Evolutionary conservation across 768 basidiomycete genomes (phyloP), one percentile per base, ranked within the genome.

Genomic region (Phanerochaete sordida): DNA sequence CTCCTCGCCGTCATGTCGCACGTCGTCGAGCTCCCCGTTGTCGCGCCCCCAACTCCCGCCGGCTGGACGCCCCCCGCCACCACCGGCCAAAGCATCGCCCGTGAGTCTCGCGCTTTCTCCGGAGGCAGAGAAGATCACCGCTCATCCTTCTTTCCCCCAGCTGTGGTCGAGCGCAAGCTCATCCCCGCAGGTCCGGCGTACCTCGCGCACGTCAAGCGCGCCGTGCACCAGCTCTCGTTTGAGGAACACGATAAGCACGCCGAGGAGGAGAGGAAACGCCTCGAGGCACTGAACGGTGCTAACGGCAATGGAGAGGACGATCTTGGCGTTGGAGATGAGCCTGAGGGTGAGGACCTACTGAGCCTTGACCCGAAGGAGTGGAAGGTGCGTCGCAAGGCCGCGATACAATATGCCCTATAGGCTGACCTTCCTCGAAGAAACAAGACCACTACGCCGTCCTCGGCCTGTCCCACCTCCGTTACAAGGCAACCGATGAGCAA

Each of bases 391-490:
- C 47, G 35, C 23, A 31, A 24, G 26, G n/a, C 58, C 33, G 39
- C 23, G 35, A 23, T 26, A 7, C 1, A n/a, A 16, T 35, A 30
- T 52, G 4, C 5, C 4, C 21, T 8, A 23, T 13, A 11, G 31
- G 24, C 52, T 62, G 35, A 50, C 28, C n/a, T 39, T 11, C 19
- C 60, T 8, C 51, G 23, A 66, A 95, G 91, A 95, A 96, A 85
- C 97, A 98, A 84, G 96, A 99, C 72, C 92, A 98, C 71, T 99
- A 99, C 70, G 91, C 91, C 58, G 93, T 99, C 43, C 88, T 99
- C 56, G 97, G 97, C 65, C 84, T 99, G 9, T 95, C 94, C 39
- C 88, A 89, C 69, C 81, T 97, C 59, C 84, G 97, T 61, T 91
- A 90, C 81, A 84, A 80, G 63, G 95, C 97, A 12, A 91, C 83